A percentile compares a stretch with the other conserved stretches of the same genome.
These are phyloP conservation scores for Ogataea kodamae DNA, from an alignment of 805 yeast genomes.

Conservation along the genomic window DNA sequence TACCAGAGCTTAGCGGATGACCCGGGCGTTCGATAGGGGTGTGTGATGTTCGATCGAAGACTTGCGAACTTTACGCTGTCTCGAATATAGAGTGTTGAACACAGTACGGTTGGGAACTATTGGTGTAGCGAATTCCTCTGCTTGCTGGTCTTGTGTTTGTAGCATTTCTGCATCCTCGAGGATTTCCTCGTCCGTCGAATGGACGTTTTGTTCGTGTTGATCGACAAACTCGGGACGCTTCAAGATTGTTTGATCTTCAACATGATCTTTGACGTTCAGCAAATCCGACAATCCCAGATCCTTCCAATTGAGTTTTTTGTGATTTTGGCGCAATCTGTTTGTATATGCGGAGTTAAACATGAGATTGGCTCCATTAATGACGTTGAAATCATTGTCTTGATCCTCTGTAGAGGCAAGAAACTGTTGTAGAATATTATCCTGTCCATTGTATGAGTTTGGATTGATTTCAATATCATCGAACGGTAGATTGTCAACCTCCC, in stretches of 20 bases:
- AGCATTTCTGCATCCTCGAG: background rate
- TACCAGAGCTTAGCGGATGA: too few species aligned
- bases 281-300: slow-evolving; percentile 28
- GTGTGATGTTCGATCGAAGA: slow-evolving; percentile 15
- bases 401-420: slow-evolving; percentile 29
- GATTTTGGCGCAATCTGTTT: slow-evolving; percentile 26
- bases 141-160: slow-evolving; percentile 7
- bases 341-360: slow-evolving; percentile 29
- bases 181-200: slow-evolving; percentile 1
- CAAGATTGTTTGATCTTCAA: slow-evolving; percentile 27
- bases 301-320: slow-evolving; percentile 30
- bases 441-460: slow-evolving; percentile 15
- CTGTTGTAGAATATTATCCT: slow-evolving; percentile 27
- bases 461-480: slow-evolving; percentile 34
- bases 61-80: slow-evolving; percentile 14
- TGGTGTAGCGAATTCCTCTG: slow-evolving; percentile 19
- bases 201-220: slow-evolving; percentile 9
- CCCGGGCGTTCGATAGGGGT: slow-evolving; percentile 22
- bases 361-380: slow-evolving; percentile 25
- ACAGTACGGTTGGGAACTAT: slow-evolving; percentile 19
- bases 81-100: slow-evolving; percentile 13
- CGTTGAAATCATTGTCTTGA: slow-evolving; percentile 24
- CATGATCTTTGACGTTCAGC: slow-evolving; percentile 13
- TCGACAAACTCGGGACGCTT: slow-evolving; percentile 20
- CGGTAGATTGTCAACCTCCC: slow-evolving; percentile 31